Evolutionary conservation across 2,329 filamentous ascomycete species (phyloP), one percentile per base, ranked within the genome.

Genomic region (Grosmannia clavigera): DNA sequence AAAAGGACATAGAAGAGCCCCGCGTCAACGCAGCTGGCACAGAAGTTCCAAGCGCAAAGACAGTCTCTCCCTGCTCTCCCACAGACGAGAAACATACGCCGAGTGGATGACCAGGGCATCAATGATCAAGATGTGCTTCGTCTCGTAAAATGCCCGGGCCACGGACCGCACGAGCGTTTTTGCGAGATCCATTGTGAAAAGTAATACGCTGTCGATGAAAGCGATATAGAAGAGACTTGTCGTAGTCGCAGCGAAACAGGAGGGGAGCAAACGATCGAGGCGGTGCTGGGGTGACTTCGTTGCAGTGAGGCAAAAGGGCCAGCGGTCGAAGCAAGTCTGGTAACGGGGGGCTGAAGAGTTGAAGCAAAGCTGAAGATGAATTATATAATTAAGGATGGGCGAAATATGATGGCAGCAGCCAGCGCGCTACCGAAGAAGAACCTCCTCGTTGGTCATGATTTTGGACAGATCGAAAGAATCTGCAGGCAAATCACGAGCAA

Each of bases 61-160:
- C 11, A 84, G 84, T 65, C 40, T 29, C 3, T 38, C 12, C 35
- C 35, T 14, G 6, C 35, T 14, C 35, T 38, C 35, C 35, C 35
- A 6, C 12, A 10, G 35, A 10, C 35, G 38, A 54, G 55, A 57
- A 10, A 67, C 89, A 78, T 69, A 96, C 82, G 77, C 75, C 70
- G 87, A 89, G 73, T 96, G 91, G 60, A 90, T 83, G 69, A 92
- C 86, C 65, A 96, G 81, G 64, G 91, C 89, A 78, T 96, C 91
- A 59, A 95, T 79, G 55, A 95, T 84, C 55, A 95, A 80, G 63
- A 94, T 86, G 68, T 94, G 87, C 68, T 90, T 87, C 43, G 87
- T 90, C 65, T 88, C 82, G 73, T 94, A 95, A 76, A 96, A 95
- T 60, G 89, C 86, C 70, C 91, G 88, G 68, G 85, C 87, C 48